Evolutionary conservation across 805 yeast species (phyloP).

Genomic region (Saccharomyces jurei): DNA sequence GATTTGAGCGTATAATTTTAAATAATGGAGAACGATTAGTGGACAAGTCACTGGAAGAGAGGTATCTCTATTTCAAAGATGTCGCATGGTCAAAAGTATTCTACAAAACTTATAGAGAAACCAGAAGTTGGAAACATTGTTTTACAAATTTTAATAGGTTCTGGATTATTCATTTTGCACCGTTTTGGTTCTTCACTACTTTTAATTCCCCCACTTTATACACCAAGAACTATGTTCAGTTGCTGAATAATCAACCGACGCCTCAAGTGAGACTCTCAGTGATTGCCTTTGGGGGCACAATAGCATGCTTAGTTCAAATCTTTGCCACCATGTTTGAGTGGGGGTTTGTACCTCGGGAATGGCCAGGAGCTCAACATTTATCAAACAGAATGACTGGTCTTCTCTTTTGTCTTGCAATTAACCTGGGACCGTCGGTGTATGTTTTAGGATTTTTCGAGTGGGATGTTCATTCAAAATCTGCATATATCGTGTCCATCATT

Average conservation of each 20-base stretch:
- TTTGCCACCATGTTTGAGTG: conserved; percentile 50
- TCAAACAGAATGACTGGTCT: conserved; percentile 40
- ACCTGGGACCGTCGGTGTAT: conserved; percentile 45
- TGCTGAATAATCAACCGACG: conserved; percentile 53
- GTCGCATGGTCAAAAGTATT: conserved; percentile 63
- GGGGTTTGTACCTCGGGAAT: conserved; percentile 57
- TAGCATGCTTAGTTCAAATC: conserved; percentile 50
- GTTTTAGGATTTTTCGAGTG: conserved; percentile 35
- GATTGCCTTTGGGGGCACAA: conserved; percentile 59
- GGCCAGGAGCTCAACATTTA: conserved; percentile 65
- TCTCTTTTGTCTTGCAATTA: conserved; percentile 35
- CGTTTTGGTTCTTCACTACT: conserved; percentile 71
- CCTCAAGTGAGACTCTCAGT: conserved; percentile 46
- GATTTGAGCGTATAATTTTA: conserved; percentile 50
- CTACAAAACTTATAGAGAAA: conserved; percentile 66
- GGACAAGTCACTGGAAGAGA: conserved; percentile 44
- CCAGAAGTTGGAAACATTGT: conserved; percentile 70
- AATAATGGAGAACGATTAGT: conserved; percentile 41
- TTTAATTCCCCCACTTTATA: conserved; percentile 63
- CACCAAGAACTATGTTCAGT: conserved; percentile 47
- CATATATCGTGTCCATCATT: conserved; percentile 39
- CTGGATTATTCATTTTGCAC: conserved; percentile 67
- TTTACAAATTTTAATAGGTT: conserved; percentile 67
- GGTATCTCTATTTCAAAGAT: conserved; percentile 47
- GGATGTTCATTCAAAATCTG: conserved; percentile 26